Evolutionary conservation across 2,329 filamentous ascomycete genomes (phyloP).

Genomic region (Diaporthe sp.): DNA sequence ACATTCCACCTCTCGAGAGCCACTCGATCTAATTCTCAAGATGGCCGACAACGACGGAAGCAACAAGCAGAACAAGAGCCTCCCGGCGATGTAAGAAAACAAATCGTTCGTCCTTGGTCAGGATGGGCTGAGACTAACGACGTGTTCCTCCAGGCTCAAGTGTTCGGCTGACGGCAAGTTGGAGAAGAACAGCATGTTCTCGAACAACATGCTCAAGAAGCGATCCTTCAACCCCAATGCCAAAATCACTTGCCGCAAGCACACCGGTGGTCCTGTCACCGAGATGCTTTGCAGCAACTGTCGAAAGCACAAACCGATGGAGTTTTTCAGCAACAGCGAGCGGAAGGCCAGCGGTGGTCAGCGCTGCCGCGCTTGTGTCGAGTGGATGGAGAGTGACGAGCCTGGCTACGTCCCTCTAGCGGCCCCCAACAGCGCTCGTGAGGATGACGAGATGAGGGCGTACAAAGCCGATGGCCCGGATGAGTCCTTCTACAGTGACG

Average conservation of each 20-base stretch:
- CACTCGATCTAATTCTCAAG: not conserved
- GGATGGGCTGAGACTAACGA: not conserved
- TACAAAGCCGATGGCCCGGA: not conserved
- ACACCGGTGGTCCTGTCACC: not conserved
- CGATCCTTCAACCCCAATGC: not conserved
- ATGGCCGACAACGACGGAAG: constrained; percentile 16
- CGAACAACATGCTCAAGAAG: constrained; percentile 33
- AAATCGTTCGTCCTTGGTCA: not conserved
- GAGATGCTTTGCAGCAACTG: constrained; percentile 30
- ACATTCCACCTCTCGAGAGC: not conserved
- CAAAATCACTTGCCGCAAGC: constrained; percentile 32
- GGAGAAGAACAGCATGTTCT: constrained; percentile 29
- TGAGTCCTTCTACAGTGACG: not conserved
- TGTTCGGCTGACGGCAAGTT: constrained; percentile 31
- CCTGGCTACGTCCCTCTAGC: constrained; percentile 16
- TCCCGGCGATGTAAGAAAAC: constrained; percentile 15
- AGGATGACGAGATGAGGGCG: not conserved
- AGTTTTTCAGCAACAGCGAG: constrained; percentile 26
- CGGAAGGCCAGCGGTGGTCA: constrained; percentile 17
- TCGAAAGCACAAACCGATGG: constrained; percentile 1
- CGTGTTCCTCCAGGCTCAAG: constrained; percentile 9
- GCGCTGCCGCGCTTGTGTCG: constrained; percentile 31
- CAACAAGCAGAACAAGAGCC: constrained; percentile 11
- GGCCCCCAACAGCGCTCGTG: constrained; percentile 17
- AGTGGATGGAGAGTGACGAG: constrained; percentile 26